These are phyloP conservation scores for Chrysoporthe cubensis DNA, from an alignment of 2,329 filamentous ascomycete species.

Conservation along the genomic window DNA sequence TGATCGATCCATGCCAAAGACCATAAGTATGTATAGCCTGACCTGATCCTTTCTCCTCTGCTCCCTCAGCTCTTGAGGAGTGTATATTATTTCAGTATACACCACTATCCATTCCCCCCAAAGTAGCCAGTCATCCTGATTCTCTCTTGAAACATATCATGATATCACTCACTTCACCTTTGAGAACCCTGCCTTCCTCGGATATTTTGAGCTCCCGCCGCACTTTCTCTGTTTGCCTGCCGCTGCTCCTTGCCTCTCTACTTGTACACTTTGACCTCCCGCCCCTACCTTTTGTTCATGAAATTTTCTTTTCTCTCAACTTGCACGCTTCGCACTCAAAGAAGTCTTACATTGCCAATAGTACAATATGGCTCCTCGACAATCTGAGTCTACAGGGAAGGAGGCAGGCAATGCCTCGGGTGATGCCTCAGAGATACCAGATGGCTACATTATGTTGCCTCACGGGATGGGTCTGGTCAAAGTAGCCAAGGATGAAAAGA, in stretches of 20 bases:
- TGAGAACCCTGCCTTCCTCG: too few relatives aligned
- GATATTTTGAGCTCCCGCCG: too few relatives aligned
- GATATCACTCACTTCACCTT: too few relatives aligned
- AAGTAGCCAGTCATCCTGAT: too few relatives aligned
- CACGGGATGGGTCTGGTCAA: slow-evolving; percentile 7
- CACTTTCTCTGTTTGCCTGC: too few relatives aligned
- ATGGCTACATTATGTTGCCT: not conserved
- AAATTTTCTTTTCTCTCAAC: not conserved
- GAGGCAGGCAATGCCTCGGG: not conserved
- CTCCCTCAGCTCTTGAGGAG: too few relatives aligned
- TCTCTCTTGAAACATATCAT: too few relatives aligned
- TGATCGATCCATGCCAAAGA: too few relatives aligned
- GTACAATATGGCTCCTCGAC: slow-evolving; percentile 2
- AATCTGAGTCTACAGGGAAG: not conserved
- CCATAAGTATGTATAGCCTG: too few relatives aligned
- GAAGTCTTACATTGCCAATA: not conserved
- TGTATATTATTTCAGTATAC: too few relatives aligned
- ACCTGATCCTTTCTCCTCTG: not conserved
- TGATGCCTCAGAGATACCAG: not conserved
- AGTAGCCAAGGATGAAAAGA: not conserved
- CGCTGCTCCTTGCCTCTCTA: not conserved
- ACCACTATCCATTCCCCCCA: too few relatives aligned
- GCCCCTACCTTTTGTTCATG: not conserved
- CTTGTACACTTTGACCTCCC: not conserved
- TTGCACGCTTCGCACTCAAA: not conserved